Evolutionary conservation across 805 yeast species (phyloP), one percentile per base, ranked within the genome.

Genomic region (Starmera caribaea): DNA sequence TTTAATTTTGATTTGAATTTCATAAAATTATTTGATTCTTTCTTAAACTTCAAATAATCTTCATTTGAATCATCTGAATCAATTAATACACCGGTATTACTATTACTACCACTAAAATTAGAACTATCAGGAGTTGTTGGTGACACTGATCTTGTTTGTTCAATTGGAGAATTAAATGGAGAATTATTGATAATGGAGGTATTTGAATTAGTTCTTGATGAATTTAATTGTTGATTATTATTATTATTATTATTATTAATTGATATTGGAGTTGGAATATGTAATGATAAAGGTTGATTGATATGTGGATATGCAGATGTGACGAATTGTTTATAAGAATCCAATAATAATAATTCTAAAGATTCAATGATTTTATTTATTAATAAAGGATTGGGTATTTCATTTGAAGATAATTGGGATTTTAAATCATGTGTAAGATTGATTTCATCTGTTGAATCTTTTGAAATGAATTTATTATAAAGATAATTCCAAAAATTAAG

Each of bases 391-490:
- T 21, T 21, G 26, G 26, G 26, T 21, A 21, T 21, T n/a, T 46
- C 50, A 3, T 8, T 32, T 2, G 41, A 27, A 10, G 56, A 56
- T 9, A 51, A 43, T 14, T 44, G 44, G 14, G 38, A n/a, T 27
- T 45, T 53, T 12, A 49, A 35, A 7, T 51, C 55, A 32, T 49
- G 50, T 11, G 56, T 56, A n/a, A 53, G 49, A 40, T 53, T 52
- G 8, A 53, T 50, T 35, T 54, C 59, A 33, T 65, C 69, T 34
- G 66, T 57, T 39, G 68, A 66, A 34, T 54, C 57, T 38, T 58
- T 63, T 12, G 65, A 57, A 32, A 64, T 52, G 44, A 68, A 69
- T 42, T 65, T 70, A 48, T 63, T 65, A 47, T 65, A 49, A 15
- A 53, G 44, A 38, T 40, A 41, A 16, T 42, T 35, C 58, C 58